Evolutionary conservation across 768 basidiomycete genomes (phyloP), one percentile per base, ranked within the genome.

Genomic region (Gautieria morchelliformis): DNA sequence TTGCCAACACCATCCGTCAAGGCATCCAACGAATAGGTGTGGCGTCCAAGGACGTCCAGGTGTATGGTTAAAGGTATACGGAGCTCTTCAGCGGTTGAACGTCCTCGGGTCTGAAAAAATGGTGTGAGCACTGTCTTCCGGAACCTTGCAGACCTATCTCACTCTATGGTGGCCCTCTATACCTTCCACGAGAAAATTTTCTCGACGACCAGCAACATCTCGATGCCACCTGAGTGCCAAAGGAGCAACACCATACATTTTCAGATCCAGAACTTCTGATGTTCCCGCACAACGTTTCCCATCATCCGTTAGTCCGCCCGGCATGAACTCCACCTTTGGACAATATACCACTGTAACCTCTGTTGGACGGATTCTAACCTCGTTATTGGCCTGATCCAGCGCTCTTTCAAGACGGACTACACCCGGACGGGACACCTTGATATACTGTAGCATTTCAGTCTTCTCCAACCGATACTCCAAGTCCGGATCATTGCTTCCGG

Each of bases 1-100:
- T 97, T 96, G 15, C 90, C 91, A 52, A 87, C 73, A 14, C 84
- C 81, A 64, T 96, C 94, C n/a, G 80, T 79, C 24, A 97, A 79
- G 63, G 85, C 83, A 64, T 94, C 87, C 24, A 96, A 74, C 11
- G 80, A 77, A 64, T 89, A 92, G 2, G 81, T 70, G 66, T 90
- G 83, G 40, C 76, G 78, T 3, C 89, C 90, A 9, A 83, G 74
- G 6, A 77, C 68, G 58, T 81, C 78, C 57, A 88, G 71, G 4
- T 84, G 72, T 8, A 89, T 73, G 1, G 78, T 78, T 56, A 92
- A 72, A 19, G 90, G 90, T 27, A 92, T 79, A 52, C 75, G 76
- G 32, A 91, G 71, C 33, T 79, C 73, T 60, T 85, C 82, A 6
- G 85, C 41, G 53, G 27, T 24, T 60, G 54, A 45, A 60, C 56